Conservation (phyloP, 73 alveolate species). For the Paraurostyla sp. region DNA sequence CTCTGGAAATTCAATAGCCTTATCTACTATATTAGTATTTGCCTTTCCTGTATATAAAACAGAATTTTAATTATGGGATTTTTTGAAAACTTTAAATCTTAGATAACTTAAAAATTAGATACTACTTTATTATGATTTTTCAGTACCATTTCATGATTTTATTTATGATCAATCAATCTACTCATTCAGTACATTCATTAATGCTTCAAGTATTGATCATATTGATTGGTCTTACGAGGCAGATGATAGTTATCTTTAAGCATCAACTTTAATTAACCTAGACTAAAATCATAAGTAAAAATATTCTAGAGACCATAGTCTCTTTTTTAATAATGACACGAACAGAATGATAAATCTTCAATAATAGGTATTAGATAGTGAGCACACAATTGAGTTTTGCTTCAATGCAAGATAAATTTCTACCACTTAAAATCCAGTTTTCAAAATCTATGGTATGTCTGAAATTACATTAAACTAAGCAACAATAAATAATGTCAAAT, state of each 20-base stretch:
- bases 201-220: background rate
- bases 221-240: slow-evolving; percentile 16
- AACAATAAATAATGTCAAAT: background rate
- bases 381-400: slow-evolving; percentile 41
- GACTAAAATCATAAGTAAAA: background rate
- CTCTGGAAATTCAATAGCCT: background rate
- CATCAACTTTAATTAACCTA: background rate
- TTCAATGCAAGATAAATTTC: background rate
- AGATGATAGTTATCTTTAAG: background rate
- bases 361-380: slow-evolving; percentile 8
- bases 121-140: slow-evolving; percentile 6
- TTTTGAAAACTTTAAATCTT: background rate
- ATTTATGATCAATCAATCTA: slow-evolving; percentile 4
- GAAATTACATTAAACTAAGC: background rate
- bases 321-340: background rate
- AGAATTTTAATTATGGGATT: background rate
- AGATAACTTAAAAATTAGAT: background rate
- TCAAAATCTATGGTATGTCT: background rate
- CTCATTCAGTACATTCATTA: background rate
- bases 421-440: background rate
- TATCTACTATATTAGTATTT: background rate
- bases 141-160: background rate
- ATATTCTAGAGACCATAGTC: background rate
- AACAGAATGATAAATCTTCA: background rate
- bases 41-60: background rate